Base-by-base conservation (phyloP, 345 rosid genomes). In the Dimocarpus longan region DNA sequence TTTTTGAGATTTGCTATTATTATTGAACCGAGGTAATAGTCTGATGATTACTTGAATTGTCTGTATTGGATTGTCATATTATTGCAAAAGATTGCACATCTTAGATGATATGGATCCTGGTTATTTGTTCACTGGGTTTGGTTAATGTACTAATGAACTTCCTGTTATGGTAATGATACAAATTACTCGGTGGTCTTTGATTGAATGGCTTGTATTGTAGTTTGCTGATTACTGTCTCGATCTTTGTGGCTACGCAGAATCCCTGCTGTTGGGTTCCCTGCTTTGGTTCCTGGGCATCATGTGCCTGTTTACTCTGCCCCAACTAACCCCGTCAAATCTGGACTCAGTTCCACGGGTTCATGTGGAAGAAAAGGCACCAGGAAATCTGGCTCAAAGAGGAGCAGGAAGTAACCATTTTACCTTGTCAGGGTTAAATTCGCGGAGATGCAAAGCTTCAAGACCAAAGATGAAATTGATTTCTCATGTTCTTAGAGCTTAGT, bases 261-360 rank as follows among this genome's bases (percentile, higher is more conserved):
- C 99, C 97, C 99, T 95, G 99, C 97, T 90, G 99, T 89, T 92
- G 99, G 99, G 95, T 95, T 95, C 99, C 99, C 98, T 95, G 99
- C 92, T 92, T 84, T 95, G 98, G 97, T 89, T 85, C 88, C 89
- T 95, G 95, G 86, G 88, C 86, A 85, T 88, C 98, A 88, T 89
- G 80, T 89, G 95, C 93, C 95, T 82, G 70, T 90, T 82, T 85
- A 78, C 81, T 63, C 88, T 78, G 84, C 88, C 89, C 78, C 57
- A 8, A 16, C 46, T 70, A 46, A 81, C 82, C 79, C 84, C 64
- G 80, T 78, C 78, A 79, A 73, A 68, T 71, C 88, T 80, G 82
- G 88, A 79, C 80, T 74, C 42, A 82, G 75, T 46, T 81, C 78
- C 50, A 19, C 80, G 16, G 75, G 86, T 22, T 84, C 88, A 68